Percentiles rank a stretch among this genome's conserved stretches.
These are phyloP conservation scores for Thalassia testudinum DNA, from an alignment of 116 monocot species.

Conservation along the genomic window DNA sequence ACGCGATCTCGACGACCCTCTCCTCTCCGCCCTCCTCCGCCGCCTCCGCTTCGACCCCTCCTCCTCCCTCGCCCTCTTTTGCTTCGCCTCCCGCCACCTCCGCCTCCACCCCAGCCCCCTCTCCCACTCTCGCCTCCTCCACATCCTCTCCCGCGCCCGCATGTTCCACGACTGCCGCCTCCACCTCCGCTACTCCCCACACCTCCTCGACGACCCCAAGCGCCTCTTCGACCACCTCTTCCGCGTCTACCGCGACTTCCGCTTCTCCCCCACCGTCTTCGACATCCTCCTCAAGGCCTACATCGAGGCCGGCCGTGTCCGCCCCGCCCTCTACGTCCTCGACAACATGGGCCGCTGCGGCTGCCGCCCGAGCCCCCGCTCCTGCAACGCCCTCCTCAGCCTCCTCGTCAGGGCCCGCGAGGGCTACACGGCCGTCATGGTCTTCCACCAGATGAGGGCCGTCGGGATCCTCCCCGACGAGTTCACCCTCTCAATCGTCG, in stretches of 20 bases:
- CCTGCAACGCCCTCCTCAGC: slow-evolving; percentile 57
- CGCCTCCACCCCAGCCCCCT: slow-evolving; percentile 29
- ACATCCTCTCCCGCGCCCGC: slow-evolving; percentile 41
- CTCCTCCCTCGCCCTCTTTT: slow-evolving; percentile 53
- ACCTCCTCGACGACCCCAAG: slow-evolving; percentile 20
- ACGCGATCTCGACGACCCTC: slow-evolving; percentile 46
- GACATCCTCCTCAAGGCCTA: slow-evolving; percentile 71
- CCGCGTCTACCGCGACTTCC: slow-evolving; percentile 49
- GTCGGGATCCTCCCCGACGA: slow-evolving; percentile 52
- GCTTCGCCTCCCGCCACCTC: slow-evolving; percentile 22
- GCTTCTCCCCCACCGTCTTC: slow-evolving; percentile 55
- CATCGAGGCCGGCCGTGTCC: slow-evolving; percentile 19
- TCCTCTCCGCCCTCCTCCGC: slow-evolving; percentile 50
- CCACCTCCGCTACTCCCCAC: slow-evolving; percentile 17
- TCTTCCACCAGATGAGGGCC: slow-evolving; percentile 46
- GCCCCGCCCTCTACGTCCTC: slow-evolving; percentile 60
- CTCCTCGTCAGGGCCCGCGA: slow-evolving; percentile 35
- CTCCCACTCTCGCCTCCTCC: slow-evolving; percentile 48
- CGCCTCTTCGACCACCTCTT: slow-evolving; percentile 42
- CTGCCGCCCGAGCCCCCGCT: slow-evolving; percentile 53
- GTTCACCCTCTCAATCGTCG: slow-evolving; percentile 59
- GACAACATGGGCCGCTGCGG: slow-evolving; percentile 74
- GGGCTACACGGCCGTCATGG: slow-evolving; percentile 15
- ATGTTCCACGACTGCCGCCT: slow-evolving; percentile 40
- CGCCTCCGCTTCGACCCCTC: slow-evolving; percentile 56